Evolutionary conservation across 225 moss, liverwort and hornwort genomes (phyloP).

Genomic region (Straminergon stramineum): DNA sequence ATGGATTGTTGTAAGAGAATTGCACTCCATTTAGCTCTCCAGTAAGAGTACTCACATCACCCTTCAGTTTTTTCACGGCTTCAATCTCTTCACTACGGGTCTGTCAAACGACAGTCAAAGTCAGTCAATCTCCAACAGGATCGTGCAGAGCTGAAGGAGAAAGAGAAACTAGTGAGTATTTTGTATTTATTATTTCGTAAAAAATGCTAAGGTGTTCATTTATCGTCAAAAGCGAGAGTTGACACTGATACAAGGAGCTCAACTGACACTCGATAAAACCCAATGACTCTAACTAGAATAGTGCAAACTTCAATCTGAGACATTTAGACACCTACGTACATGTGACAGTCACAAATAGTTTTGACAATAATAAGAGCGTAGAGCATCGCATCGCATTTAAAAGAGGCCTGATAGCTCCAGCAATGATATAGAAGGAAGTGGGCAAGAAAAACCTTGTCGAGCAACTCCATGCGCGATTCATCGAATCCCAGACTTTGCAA

Average conservation of each 20-base stretch:
- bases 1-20: constrained; percentile 75
- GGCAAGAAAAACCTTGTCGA: constrained; percentile 53
- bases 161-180: neutral
- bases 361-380: neutral
- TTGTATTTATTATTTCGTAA: neutral
- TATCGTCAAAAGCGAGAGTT: neutral
- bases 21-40: constrained; percentile 79
- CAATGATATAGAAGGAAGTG: neutral
- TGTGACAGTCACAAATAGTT: neutral
- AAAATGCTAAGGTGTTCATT: neutral
- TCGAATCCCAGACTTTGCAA: constrained; percentile 54
- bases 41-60: constrained; percentile 52
- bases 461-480: constrained; percentile 61
- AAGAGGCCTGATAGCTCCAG: neutral
- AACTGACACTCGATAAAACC: neutral
- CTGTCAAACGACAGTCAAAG: constrained; percentile 25
- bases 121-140: neutral
- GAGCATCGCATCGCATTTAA: neutral
- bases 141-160: neutral
- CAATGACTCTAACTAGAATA: neutral
- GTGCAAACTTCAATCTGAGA: neutral
- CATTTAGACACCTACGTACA: neutral
- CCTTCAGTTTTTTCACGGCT: constrained; percentile 61
- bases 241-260: neutral
- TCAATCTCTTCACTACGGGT: constrained; percentile 59